Evolutionary conservation across 2,329 filamentous ascomycete species (phyloP).

Genomic region (Aspergillus sp.): DNA sequence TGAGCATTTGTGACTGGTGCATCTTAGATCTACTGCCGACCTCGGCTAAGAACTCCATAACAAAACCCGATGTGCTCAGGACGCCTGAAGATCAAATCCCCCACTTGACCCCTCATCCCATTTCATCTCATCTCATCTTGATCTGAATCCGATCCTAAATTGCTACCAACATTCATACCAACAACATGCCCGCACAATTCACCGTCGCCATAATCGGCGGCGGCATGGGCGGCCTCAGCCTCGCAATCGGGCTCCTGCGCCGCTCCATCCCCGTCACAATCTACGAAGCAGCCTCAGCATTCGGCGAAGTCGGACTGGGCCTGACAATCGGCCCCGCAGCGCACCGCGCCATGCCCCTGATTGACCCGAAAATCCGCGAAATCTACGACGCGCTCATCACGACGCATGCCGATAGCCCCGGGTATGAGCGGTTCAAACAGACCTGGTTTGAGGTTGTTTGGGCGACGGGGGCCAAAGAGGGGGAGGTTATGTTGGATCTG

Average conservation of each 20-base stretch:
- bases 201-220: conserved; percentile 60
- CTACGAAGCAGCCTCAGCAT: conserved; percentile 57
- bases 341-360: conserved; percentile 54
- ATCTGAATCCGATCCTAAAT: too few species aligned
- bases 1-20: too few species aligned
- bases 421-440: conserved; percentile 27
- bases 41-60: too few species aligned
- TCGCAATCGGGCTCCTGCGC: conserved; percentile 53
- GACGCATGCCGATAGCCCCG: conserved; percentile 34
- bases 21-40: too few species aligned
- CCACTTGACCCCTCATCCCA: too few species aligned
- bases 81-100: too few species aligned
- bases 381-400: conserved; percentile 35
- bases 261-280: conserved; percentile 50
- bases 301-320: conserved; percentile 60
- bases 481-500: conserved; percentile 28
- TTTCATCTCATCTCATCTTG: too few species aligned
- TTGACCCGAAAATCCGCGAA: conserved; percentile 43
- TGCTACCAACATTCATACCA: too few species aligned
- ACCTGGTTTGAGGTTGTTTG: conserved; percentile 35
- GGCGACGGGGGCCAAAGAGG: conserved; percentile 14
- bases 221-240: conserved; percentile 57
- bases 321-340: conserved; percentile 59
- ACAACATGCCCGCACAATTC: conserved; percentile 18
- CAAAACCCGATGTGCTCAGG: too few species aligned